A percentile compares a stretch with the other conserved stretches of the same genome.
Evolutionary conservation across 2,329 filamentous ascomycete genomes (phyloP).

Genomic region (Exophiala phaeomuriformis): DNA sequence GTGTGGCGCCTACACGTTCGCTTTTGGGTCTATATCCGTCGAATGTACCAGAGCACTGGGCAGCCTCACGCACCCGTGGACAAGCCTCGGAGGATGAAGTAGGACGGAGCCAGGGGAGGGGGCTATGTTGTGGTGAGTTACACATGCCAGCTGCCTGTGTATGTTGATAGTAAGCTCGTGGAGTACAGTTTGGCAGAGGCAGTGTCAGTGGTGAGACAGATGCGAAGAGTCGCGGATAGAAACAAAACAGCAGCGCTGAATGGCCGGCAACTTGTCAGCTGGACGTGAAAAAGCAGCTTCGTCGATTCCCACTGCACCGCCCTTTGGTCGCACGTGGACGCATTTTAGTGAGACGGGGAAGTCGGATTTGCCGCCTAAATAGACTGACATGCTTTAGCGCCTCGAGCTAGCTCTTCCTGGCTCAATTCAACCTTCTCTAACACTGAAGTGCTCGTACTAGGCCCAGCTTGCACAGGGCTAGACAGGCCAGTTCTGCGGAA

Average conservation of each 20-base stretch:
- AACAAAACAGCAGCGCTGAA: neutral
- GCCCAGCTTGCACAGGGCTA: too few relatives aligned
- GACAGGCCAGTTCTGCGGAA: neutral
- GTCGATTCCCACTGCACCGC: neutral
- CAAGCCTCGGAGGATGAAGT: too few relatives aligned
- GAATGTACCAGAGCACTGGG: neutral
- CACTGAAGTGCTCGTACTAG: neutral
- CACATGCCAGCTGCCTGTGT: too few relatives aligned
- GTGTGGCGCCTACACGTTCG: neutral
- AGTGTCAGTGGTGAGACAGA: neutral
- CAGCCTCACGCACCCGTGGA: neutral
- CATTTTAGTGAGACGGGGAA: constrained; percentile 6
- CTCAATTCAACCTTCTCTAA: neutral
- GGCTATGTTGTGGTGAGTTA: too few relatives aligned
- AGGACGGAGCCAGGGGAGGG: too few relatives aligned
- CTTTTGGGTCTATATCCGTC: neutral
- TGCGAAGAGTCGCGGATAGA: neutral
- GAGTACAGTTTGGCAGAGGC: too few relatives aligned
- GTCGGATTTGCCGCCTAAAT: constrained; percentile 2
- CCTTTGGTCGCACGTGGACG: neutral
- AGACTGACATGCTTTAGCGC: neutral
- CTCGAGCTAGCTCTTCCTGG: neutral
- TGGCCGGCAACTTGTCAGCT: constrained; percentile 8
- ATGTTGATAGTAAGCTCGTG: too few relatives aligned
- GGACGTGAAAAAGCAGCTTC: constrained; percentile 7